A percentile compares a stretch with the other conserved stretches of the same genome.
phyloP scores from a whole-genome alignment of 1,139 yeast genomes.

The Saccharomyces hybrid region DNA sequence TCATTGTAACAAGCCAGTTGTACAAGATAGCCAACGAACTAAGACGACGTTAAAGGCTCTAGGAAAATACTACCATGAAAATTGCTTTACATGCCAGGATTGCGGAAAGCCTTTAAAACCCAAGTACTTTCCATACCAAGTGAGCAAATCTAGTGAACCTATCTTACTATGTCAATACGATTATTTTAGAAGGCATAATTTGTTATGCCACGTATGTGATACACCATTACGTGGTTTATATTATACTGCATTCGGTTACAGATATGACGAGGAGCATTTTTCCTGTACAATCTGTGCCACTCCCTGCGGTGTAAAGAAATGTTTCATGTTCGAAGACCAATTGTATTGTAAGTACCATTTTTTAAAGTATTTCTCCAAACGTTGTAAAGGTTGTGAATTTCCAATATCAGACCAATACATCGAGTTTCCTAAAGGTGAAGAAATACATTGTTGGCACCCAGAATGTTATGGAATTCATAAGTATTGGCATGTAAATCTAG shows the following conservation, averaged over 20 bases:
- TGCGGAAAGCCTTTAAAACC: constrained; percentile 66
- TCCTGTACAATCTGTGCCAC: constrained; percentile 83
- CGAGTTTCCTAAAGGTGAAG: constrained; percentile 87
- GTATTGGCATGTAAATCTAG: constrained; percentile 88
- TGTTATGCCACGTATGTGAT: constrained; percentile 79
- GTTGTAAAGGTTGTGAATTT: constrained; percentile 89
- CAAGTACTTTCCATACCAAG: constrained; percentile 41
- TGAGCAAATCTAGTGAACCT: constrained; percentile 35
- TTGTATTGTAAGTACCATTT: constrained; percentile 91
- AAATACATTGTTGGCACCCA: constrained; percentile 97
- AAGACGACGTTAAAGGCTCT: constrained; percentile 58
- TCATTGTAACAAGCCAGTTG: constrained; percentile 57
- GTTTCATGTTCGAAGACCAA: constrained; percentile 78
- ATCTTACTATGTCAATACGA: constrained; percentile 90
- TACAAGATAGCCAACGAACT: constrained; percentile 52
- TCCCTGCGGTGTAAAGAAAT: constrained; percentile 82
- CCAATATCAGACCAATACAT: constrained; percentile 92
- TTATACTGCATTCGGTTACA: constrained; percentile 85
- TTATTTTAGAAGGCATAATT: constrained; percentile 74
- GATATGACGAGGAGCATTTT: constrained; percentile 93
- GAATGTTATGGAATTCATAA: constrained; percentile 97
- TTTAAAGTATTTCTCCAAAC: constrained; percentile 73
- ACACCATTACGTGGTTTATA: constrained; percentile 86
- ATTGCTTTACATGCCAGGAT: constrained; percentile 79
- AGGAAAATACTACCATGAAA: constrained; percentile 71